Evolutionary conservation across 1,284 basidiomycete genomes (phyloP).

Genomic region (Xanthoconium separans): DNA sequence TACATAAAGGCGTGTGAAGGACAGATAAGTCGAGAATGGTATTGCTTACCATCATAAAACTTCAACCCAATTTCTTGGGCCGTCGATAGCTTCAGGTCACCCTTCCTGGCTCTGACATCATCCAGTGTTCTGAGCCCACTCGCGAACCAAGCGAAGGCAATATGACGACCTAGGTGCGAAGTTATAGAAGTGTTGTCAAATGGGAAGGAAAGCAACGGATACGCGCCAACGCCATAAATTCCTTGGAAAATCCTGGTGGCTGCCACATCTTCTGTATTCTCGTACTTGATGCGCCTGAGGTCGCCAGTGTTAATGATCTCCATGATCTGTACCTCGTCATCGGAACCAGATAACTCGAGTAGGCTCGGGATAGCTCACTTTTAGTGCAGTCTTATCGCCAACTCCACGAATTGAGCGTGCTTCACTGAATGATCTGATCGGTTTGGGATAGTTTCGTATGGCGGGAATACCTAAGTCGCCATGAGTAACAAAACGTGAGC

Average conservation of each 20-base stretch:
- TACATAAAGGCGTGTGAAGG: conserved; percentile 21
- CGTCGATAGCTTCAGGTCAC: conserved; percentile 58
- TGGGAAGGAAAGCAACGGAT: not conserved
- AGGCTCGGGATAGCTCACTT: conserved; percentile 46
- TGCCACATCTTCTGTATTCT: conserved; percentile 59
- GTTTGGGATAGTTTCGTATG: conserved; percentile 52
- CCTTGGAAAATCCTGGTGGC: conserved; percentile 62
- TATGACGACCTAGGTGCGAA: conserved; percentile 48
- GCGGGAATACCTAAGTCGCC: conserved; percentile 50
- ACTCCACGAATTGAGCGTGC: conserved; percentile 66
- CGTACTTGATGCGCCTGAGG: conserved; percentile 58
- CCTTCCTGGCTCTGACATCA: conserved; percentile 62
- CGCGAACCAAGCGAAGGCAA: conserved; percentile 70
- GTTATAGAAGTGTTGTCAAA: not conserved
- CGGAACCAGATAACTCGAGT: not conserved
- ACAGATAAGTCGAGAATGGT: not conserved
- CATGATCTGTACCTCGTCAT: conserved; percentile 52
- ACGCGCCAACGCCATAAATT: conserved; percentile 83
- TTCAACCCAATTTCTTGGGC: conserved; percentile 75
- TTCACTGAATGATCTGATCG: conserved; percentile 62
- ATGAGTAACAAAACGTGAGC: conserved; percentile 6
- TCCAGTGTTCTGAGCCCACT: conserved; percentile 78
- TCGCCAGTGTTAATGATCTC: conserved; percentile 74
- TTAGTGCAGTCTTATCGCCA: conserved; percentile 72
- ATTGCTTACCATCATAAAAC: conserved; percentile 68